Percentiles rank a stretch among this genome's conserved stretches.
Conservation (phyloP, 805 yeast species). For the Debaryomyces prosopidis region DNA sequence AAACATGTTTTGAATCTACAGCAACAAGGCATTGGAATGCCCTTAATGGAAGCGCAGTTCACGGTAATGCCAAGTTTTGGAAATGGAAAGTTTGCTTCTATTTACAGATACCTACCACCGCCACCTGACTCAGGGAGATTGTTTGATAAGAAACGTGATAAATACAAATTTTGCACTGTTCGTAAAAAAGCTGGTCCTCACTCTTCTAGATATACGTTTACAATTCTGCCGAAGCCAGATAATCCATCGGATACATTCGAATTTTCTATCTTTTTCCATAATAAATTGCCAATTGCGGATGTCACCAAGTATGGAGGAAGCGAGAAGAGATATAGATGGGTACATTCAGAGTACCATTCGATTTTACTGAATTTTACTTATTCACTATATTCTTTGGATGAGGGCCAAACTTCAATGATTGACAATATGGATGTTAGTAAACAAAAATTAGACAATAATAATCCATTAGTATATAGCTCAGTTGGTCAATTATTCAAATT, state of each 20-base stretch:
- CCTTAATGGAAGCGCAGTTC: background rate
- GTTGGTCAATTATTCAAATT: background rate
- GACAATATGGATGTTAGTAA: background rate
- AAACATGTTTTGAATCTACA: background rate
- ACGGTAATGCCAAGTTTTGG: background rate
- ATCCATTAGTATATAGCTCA: background rate
- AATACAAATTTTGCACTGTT: background rate
- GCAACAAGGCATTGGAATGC: conserved; percentile 1
- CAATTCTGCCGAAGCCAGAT: background rate
- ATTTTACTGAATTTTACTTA: background rate
- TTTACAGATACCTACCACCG: background rate
- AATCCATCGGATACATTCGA: background rate
- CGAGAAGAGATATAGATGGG: conserved; percentile 1
- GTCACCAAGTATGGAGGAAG: background rate
- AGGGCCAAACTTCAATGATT: background rate
- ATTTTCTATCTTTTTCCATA: background rate
- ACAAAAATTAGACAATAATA: background rate
- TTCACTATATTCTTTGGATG: background rate
- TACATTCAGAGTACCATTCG: background rate
- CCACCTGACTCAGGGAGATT: background rate
- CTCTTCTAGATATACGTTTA: background rate
- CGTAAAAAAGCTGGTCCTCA: background rate
- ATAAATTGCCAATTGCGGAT: conserved; percentile 1
- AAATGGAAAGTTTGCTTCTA: background rate
- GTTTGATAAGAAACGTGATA: background rate